Base-by-base conservation (phyloP, 1,284 basidiomycete species). In the Phenoliferia sp. region DNA sequence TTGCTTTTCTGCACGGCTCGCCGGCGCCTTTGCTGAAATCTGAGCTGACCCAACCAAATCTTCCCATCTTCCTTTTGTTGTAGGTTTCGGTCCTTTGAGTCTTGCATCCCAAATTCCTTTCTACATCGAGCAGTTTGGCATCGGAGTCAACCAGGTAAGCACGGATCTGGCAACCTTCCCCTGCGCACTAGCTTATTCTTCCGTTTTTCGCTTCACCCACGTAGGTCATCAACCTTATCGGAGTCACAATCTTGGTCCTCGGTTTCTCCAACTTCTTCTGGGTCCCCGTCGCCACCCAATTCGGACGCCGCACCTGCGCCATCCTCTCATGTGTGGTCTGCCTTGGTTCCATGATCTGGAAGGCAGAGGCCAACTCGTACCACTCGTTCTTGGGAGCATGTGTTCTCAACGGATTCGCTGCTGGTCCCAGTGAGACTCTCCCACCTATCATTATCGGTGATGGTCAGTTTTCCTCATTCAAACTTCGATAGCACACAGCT, bases 401-500 rank as follows among this genome's bases (percentile, higher is more conserved):
- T 26, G n/a, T 63, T 29, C 61, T 63, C 52, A 63, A 63, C 35
- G 61, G 61, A 2, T 32, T 63, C 35, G 61, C 52, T 1, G 61
- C 61, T 1, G 61, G 61, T n/a, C 61, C 61, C 12, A 44, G 39
- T 1, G 61, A 63, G 34, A 63, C 61, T 19, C 54, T 63, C 28
- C 61, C 61, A 12, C 61, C 61, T 17, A 35, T 63, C n/a, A 63
- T 63, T 31, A 63, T 63, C 31, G n/a, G 52, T n/a, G 61, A 63
- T 16, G 19, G 52, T 55, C 26, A 19, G 52, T 16, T n/a, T 28
- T 55, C 19, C n/a, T n/a, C 22, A n/a, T n/a, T n/a, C n/a, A n/a
- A n/a, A n/a, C n/a, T n/a, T n/a, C n/a, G n/a, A n/a, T n/a, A n/a
- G n/a, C n/a, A n/a, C n/a, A n/a, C n/a, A n/a, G n/a, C n/a, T n/a